These are phyloP conservation scores for Gastrolobium bilobum DNA, from an alignment of 306 rosid genomes.

Conservation along the genomic window DNA sequence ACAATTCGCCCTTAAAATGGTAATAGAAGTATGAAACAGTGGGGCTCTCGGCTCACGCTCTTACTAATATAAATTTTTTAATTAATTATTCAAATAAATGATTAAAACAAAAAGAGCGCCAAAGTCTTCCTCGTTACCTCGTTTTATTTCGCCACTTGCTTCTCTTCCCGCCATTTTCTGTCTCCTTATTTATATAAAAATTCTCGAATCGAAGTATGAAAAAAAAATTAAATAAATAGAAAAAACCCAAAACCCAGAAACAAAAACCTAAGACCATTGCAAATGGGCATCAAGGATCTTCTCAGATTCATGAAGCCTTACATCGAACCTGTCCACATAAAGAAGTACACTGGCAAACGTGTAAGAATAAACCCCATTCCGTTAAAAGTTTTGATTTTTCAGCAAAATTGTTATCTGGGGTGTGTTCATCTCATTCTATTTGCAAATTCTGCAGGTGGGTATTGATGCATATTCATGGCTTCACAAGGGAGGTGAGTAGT, in stretches of 20 bases:
- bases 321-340: constrained; percentile 71
- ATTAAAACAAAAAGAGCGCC: no score
- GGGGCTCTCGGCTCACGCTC: no score
- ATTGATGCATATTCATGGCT: constrained; percentile 99
- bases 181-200: not conserved
- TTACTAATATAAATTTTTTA: no score
- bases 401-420: constrained; percentile 1
- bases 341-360: constrained; percentile 81
- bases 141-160: constrained; percentile 49
- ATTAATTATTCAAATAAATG: no score
- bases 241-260: constrained; percentile 52
- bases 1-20: no score
- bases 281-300: constrained; percentile 97
- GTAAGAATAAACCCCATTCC: constrained; percentile 51
- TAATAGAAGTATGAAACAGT: no score
- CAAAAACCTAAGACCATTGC: constrained; percentile 13
- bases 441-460: constrained; percentile 75
- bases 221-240: not conserved
- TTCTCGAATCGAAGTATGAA: not conserved
- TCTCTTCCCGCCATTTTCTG: constrained; percentile 79
- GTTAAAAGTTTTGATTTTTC: constrained; percentile 40
- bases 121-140: constrained; percentile 36
- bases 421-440: not conserved
- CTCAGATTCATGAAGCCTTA: constrained; percentile 93
- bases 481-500: constrained; percentile 85